Evolutionary conservation across 75 land plant genomes (phyloP).

Genomic region (Cryptomeria japonica): DNA sequence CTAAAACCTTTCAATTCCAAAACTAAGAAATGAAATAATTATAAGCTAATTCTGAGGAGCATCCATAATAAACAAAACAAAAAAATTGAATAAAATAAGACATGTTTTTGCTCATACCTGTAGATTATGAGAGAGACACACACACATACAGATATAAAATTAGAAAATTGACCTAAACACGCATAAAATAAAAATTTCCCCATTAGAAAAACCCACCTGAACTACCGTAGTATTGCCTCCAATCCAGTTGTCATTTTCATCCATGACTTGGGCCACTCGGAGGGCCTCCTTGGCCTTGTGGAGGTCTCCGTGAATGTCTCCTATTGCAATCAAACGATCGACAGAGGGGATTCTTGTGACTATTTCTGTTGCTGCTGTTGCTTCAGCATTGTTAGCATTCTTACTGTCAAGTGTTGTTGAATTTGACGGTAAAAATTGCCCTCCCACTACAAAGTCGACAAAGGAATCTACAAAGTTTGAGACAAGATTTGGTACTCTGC

Average conservation of each 20-base stretch:
- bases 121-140: no score
- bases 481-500: conserved; percentile 45
- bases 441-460: conserved; percentile 89
- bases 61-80: no score
- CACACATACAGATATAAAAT: no score
- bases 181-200: not conserved
- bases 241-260: conserved; percentile 59
- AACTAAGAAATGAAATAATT: no score
- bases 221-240: conserved; percentile 82
- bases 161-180: no score
- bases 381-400: not conserved
- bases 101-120: no score
- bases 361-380: not conserved
- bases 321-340: conserved; percentile 79
- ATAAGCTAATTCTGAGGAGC: no score
- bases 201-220: conserved; percentile 54
- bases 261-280: conserved; percentile 61
- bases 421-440: conserved; percentile 51
- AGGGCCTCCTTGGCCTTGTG: conserved; percentile 63
- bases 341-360: conserved; percentile 59
- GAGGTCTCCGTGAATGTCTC: conserved; percentile 95
- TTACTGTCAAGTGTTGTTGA: not conserved
- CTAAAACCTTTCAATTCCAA: not conserved
- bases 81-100: no score
- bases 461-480: conserved; percentile 92